Percentiles rank a stretch among this genome's conserved stretches.
Evolutionary conservation across 305 asterid genomes (phyloP).

Genomic region (Euphrasia arctica): DNA sequence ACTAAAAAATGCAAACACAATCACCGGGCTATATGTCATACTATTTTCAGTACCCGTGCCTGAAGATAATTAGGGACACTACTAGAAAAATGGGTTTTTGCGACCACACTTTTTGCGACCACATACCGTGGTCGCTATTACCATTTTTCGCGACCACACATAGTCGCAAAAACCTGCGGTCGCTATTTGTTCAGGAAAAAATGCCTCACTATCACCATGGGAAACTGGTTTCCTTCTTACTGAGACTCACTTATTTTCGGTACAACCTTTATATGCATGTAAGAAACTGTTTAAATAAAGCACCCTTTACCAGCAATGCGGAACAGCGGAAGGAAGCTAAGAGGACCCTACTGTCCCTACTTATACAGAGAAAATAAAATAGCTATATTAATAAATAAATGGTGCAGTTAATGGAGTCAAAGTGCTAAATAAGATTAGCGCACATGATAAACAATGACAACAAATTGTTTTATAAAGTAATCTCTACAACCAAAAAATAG

Average conservation of each 20-base stretch:
- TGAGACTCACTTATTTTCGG: too few species aligned
- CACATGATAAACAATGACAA: constrained; percentile 2
- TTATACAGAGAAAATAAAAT: neutral
- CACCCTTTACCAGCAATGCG: neutral
- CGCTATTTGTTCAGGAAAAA: too few species aligned
- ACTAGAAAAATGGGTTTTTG: too few species aligned
- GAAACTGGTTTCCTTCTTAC: neutral
- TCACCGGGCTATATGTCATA: too few species aligned
- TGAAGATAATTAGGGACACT: too few species aligned
- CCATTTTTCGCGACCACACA: too few species aligned
- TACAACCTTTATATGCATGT: too few species aligned
- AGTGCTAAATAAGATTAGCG: neutral
- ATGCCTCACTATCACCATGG: neutral
- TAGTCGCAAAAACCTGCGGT: too few species aligned
- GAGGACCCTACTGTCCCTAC: neutral
- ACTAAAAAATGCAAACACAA: too few species aligned
- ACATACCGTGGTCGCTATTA: too few species aligned
- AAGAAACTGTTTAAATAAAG: neutral
- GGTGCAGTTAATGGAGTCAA: neutral
- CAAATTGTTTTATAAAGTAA: neutral
- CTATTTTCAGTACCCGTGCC: too few species aligned
- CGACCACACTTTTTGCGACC: too few species aligned
- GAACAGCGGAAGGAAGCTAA: neutral
- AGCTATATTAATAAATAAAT: neutral
- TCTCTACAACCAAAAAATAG: constrained; percentile 9